Evolutionary conservation across 2,329 filamentous ascomycete species (phyloP).

Genomic region (Penicillium sumatraense): DNA sequence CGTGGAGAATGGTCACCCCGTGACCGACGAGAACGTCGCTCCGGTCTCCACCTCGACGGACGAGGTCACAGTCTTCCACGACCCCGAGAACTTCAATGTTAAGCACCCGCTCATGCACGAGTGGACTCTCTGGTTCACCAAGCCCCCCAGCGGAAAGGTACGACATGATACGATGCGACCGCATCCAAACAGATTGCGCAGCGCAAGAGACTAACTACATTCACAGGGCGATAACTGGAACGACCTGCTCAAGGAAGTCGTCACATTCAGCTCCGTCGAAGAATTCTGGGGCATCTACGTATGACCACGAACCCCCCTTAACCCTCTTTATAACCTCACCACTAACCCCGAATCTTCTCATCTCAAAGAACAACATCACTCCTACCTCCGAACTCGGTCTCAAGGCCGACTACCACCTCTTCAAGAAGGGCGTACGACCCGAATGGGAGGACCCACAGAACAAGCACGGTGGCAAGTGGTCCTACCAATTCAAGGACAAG

Average conservation of each 20-base stretch:
- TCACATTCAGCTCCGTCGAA: conserved; percentile 97
- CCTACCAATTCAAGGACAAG: conserved; percentile 97
- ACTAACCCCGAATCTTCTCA: too few species aligned
- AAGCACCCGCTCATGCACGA: conserved; percentile 97
- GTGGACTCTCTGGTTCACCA: conserved; percentile 99
- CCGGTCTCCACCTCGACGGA: conserved; percentile 52
- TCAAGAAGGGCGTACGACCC: conserved; percentile 95
- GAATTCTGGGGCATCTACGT: conserved; percentile 99
- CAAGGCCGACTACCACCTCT: conserved; percentile 99
- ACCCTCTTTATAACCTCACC: too few species aligned
- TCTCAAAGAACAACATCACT: conserved; percentile 99
- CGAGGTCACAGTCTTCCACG: conserved; percentile 94
- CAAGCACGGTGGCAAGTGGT: conserved; percentile 99
- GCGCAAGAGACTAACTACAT: conserved; percentile 6
- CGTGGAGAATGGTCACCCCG: conserved; percentile 42
- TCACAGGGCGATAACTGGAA: conserved; percentile 95
- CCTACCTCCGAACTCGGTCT: conserved; percentile 92
- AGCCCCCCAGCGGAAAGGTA: conserved; percentile 95
- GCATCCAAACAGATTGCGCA: not conserved
- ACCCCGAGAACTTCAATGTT: conserved; percentile 98
- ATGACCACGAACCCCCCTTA: conserved; percentile 55
- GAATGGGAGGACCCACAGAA: conserved; percentile 99
- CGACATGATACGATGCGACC: conserved; percentile 29
- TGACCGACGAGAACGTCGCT: conserved; percentile 60
- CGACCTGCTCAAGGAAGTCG: conserved; percentile 95